Percentiles rank a stretch among this genome's conserved stretches.
Evolutionary conservation across 306 rosid genomes (phyloP).

Genomic region (Quercus agrifolia): DNA sequence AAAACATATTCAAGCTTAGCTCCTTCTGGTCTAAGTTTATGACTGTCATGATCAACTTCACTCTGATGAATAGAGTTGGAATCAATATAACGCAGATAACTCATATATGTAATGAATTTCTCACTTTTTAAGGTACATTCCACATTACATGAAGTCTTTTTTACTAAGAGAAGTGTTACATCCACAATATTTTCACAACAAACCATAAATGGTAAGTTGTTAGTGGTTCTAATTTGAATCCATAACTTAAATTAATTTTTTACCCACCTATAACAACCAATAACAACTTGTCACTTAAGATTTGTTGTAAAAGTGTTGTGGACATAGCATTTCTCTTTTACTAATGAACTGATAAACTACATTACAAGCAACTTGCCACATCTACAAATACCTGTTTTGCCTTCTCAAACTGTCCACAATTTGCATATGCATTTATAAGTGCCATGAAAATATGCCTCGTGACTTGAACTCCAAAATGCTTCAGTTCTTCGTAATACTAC

Average conservation of each 20-base stretch:
- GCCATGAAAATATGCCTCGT: conserved; percentile 65
- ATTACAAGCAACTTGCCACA: conserved; percentile 13
- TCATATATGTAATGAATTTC: background rate
- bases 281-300: too few species aligned
- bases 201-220: too few species aligned
- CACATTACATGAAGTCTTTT: conserved; percentile 1
- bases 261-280: too few species aligned
- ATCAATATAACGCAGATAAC: background rate
- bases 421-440: conserved; percentile 69
- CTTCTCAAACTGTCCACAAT: conserved; percentile 71
- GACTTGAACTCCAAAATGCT: conserved; percentile 21
- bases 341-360: background rate
- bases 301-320: too few species aligned
- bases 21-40: background rate
- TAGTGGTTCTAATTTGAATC: too few species aligned
- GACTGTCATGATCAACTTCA: background rate
- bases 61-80: background rate
- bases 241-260: too few species aligned
- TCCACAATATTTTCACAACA: too few species aligned
- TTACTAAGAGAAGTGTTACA: background rate
- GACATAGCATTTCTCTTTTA: background rate
- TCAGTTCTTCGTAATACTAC: conserved; percentile 71
- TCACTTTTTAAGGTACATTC: background rate
- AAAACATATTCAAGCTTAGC: background rate
- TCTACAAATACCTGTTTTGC: conserved; percentile 72